A percentile compares a stretch with the other conserved stretches of the same genome.
These are phyloP conservation scores for Pythium oligandrum DNA, from an alignment of 352 stramenopile species.

Conservation along the genomic window DNA sequence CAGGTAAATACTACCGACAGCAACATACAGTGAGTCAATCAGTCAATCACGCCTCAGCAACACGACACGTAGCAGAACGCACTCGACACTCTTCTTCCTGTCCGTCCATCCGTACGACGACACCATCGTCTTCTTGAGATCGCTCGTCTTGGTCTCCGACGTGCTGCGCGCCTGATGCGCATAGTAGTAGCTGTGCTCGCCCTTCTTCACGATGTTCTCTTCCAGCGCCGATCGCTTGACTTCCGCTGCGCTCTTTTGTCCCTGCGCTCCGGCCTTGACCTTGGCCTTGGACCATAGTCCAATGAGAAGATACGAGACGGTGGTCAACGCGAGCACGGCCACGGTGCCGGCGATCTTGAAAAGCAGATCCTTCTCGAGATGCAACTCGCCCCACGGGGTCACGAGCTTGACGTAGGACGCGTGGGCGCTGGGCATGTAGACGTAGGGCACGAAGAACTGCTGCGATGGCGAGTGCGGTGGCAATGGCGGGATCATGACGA, in stretches of 20 bases:
- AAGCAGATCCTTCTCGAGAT: constrained; percentile 38
- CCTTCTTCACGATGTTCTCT: constrained; percentile 63
- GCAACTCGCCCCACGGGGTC: constrained; percentile 59
- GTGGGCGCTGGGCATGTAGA: constrained; percentile 60
- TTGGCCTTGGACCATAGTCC: no score
- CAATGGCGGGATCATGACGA: neutral
- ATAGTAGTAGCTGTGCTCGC: constrained; percentile 86
- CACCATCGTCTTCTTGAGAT: constrained; percentile 47
- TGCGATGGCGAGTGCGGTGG: neutral
- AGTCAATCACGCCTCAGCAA: no score
- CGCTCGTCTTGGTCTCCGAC: constrained; percentile 18
- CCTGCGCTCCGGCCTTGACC: constrained; percentile 2
- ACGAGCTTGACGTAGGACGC: constrained; percentile 63
- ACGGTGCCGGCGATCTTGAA: neutral
- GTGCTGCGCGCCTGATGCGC: constrained; percentile 39
- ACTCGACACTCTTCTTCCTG: constrained; percentile 62
- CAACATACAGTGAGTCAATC: no score
- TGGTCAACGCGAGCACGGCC: neutral
- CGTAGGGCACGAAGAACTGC: constrained; percentile 62
- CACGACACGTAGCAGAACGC: neutral
- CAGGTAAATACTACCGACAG: constrained; percentile 58
- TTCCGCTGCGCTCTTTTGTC: constrained; percentile 3
- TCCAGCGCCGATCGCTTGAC: constrained; percentile 31
- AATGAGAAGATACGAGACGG: neutral
- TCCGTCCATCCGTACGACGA: constrained; percentile 82